Evolutionary conservation across 306 rosid species (phyloP).

Genomic region (Arachis stenosperma): DNA sequence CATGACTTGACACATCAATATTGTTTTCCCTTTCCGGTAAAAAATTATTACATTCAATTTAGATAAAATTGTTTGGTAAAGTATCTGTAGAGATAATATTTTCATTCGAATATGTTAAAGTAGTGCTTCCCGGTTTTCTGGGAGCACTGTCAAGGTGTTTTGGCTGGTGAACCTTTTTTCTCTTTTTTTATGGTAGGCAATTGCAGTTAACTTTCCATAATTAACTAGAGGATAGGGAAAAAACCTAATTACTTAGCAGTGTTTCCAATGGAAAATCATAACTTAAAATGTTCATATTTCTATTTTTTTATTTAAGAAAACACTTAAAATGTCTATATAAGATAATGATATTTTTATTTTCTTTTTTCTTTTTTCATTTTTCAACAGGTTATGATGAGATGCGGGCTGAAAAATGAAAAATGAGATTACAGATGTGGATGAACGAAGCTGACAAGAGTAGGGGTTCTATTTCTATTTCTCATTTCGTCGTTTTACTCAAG

Average conservation of each 20-base stretch:
- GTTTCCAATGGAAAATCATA: constrained; percentile 28
- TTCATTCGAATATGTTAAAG: background rate
- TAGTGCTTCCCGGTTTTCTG: constrained; percentile 31
- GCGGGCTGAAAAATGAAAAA: constrained; percentile 74
- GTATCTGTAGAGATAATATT: background rate
- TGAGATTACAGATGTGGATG: constrained; percentile 82
- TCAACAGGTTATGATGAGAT: constrained; percentile 79
- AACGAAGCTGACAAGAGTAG: constrained; percentile 99
- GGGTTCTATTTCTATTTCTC: constrained; percentile 34
- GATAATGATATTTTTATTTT: constrained; percentile 11
- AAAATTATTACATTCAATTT: constrained; percentile 18
- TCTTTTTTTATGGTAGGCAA: background rate
- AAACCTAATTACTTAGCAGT: background rate
- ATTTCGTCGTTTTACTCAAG: background rate
- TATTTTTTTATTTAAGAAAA: background rate
- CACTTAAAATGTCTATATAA: constrained; percentile 12
- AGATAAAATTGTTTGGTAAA: constrained; percentile 7
- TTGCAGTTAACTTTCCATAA: constrained; percentile 7
- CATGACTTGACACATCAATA: constrained; percentile 14
- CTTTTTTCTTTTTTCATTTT: constrained; percentile 28
- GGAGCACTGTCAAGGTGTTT: constrained; percentile 12
- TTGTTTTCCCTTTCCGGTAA: constrained; percentile 7
- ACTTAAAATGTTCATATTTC: constrained; percentile 16
- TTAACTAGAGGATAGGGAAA: background rate
- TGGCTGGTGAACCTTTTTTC: constrained; percentile 28